phyloP scores from a whole-genome alignment of 148 eudicot genomes.

The Fallopia convolvulus region DNA sequence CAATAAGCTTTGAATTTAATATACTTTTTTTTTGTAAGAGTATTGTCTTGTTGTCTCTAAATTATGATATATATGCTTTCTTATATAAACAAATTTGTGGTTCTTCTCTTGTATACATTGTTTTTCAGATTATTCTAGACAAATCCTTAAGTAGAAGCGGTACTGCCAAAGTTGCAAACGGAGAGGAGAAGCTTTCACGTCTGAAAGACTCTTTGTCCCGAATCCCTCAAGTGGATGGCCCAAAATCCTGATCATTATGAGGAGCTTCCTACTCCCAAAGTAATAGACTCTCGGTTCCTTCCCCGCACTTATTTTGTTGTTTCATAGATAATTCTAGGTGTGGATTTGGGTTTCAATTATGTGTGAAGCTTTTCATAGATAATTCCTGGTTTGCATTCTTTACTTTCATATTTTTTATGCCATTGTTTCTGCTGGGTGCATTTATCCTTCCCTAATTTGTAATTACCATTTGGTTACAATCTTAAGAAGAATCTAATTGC shows the following conservation, averaged over 20 bases:
- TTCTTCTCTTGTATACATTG: background rate
- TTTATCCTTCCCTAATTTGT: no score
- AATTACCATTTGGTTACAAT: no score
- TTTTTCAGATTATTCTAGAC: slow-evolving; percentile 39
- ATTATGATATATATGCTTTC: background rate
- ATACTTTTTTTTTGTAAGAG: background rate
- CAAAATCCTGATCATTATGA: slow-evolving; percentile 85
- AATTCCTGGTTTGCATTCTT: no score
- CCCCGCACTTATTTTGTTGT: slow-evolving; percentile 5
- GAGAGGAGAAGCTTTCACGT: slow-evolving; percentile 17
- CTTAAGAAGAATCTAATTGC: no score
- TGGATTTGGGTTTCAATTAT: no score
- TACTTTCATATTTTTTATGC: no score
- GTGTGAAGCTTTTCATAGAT: no score
- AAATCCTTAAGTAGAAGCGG: slow-evolving; percentile 15
- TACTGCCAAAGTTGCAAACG: slow-evolving; percentile 12
- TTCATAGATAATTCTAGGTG: background rate
- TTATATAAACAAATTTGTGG: background rate
- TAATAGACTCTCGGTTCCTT: slow-evolving; percentile 21
- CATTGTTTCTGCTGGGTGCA: no score
- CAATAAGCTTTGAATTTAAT: background rate
- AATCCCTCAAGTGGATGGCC: slow-evolving; percentile 86
- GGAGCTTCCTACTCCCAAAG: slow-evolving; percentile 85
- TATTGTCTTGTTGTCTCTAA: background rate
- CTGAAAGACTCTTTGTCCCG: slow-evolving; percentile 29